Evolutionary conservation across 2,329 filamentous ascomycete species (phyloP).

Genomic region (Chrysoporthe cubensis): DNA sequence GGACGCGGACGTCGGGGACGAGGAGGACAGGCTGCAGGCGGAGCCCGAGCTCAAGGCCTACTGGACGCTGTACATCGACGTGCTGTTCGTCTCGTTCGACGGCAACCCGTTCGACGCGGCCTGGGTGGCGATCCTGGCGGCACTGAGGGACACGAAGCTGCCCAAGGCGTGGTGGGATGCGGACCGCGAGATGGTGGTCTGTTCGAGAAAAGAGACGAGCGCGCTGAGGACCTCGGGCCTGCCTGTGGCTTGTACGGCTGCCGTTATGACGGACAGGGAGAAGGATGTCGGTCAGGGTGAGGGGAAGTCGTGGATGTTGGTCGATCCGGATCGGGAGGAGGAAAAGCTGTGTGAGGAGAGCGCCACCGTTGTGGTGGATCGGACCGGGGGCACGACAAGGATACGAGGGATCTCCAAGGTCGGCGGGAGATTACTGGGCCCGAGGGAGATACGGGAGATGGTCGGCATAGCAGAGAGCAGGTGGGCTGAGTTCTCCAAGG

Average conservation of each 20-base stretch:
- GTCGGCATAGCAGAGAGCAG: slow-evolving; percentile 63
- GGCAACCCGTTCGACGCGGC: slow-evolving; percentile 91
- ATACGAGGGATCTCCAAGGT: slow-evolving; percentile 80
- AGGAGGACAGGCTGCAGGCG: slow-evolving; percentile 38
- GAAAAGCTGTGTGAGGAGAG: slow-evolving; percentile 82
- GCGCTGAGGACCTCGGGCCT: slow-evolving; percentile 65
- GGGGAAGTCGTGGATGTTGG: slow-evolving; percentile 72
- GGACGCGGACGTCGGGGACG: slow-evolving; percentile 41
- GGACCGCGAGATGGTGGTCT: slow-evolving; percentile 79
- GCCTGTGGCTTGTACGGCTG: slow-evolving; percentile 78
- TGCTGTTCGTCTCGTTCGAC: slow-evolving; percentile 92
- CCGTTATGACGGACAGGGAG: slow-evolving; percentile 73
- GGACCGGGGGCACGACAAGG: slow-evolving; percentile 53
- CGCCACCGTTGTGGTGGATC: slow-evolving; percentile 82
- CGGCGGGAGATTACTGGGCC: slow-evolving; percentile 74
- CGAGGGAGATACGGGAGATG: slow-evolving; percentile 63
- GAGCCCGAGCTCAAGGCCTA: slow-evolving; percentile 71
- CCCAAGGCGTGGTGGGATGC: slow-evolving; percentile 82
- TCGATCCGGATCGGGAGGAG: slow-evolving; percentile 89
- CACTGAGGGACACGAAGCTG: slow-evolving; percentile 75
- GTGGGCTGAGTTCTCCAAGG: slow-evolving; percentile 63
- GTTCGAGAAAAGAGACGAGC: slow-evolving; percentile 60
- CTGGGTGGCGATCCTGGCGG: slow-evolving; percentile 83
- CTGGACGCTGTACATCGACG: slow-evolving; percentile 93
- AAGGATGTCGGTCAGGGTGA: slow-evolving; percentile 45